Evolutionary conservation across 345 rosid genomes (phyloP), one percentile per base, ranked within the genome.

Genomic region (Bretschneidera sinensis): DNA sequence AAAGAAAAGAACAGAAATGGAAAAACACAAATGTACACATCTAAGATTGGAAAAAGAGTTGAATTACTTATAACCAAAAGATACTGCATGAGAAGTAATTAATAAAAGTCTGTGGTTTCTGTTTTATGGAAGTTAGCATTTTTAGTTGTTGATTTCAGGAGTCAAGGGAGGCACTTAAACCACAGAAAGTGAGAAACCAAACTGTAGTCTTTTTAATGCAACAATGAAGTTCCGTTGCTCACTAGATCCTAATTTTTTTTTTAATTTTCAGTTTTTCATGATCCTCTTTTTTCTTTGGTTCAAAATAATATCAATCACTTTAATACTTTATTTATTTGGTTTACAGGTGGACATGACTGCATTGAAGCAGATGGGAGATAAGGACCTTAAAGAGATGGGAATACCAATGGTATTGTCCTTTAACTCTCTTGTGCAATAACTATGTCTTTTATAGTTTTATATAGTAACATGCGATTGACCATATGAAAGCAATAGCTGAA

Each of bases 301-400:
- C 21, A 43, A n/a, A n/a, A 16, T 25, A 8, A 28, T 8, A 8
- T 28, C 8, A 4, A n/a, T 18, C 16, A 28, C 11, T n/a, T 49
- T 31, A 28, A 34, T 50, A 24, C 20, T 62, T 22, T 21, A 22
- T 62, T 22, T 21, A 22, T 53, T 25, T 49, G 43, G 48, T 63
- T 55, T 59, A n/a, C 72, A 84, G 89, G 76, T 84, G 39, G 89
- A 84, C 68, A 84, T 83, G 85, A 55, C 68, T 24, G 73, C 64
- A 17, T 64, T 84, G 60, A 81, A 59, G 76, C 85, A 81, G 65
- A 81, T 84, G 89, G 52, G 55, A 33, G 86, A 81, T 20, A 57
- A 58, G 53, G 84, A 84, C 62, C 78, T 84, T 48, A 84, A 75
- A 64, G 86, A 79, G 62, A 51, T 84, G 79, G 86, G 83, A 19